These are phyloP conservation scores for Ogataea hybrid DNA, from an alignment of 1,139 yeast species.

Conservation along the genomic window DNA sequence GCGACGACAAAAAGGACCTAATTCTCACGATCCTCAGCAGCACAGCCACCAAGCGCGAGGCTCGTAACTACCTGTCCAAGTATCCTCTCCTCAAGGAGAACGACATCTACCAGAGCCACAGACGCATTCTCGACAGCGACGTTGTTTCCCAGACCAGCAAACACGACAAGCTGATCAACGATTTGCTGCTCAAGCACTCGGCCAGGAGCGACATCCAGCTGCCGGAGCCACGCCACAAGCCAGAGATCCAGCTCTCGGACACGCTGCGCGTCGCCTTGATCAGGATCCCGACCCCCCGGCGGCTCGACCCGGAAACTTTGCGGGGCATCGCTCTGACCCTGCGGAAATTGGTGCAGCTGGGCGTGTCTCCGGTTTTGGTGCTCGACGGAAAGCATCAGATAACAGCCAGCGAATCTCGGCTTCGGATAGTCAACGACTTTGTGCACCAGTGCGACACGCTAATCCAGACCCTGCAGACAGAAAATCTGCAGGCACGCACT, in stretches of 20 bases:
- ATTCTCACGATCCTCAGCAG: conserved; percentile 69
- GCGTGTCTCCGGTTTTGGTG: conserved; percentile 39
- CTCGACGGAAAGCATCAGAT: conserved; percentile 28
- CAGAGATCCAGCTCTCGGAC: conserved; percentile 41
- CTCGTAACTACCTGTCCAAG: conserved; percentile 60
- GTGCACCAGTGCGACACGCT: conserved; percentile 25
- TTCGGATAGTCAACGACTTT: conserved; percentile 16
- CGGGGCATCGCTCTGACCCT: conserved; percentile 35
- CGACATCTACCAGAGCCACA: conserved; percentile 27
- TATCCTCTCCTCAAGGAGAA: conserved; percentile 45
- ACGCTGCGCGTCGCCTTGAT: conserved; percentile 52
- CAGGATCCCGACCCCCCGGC: conserved; percentile 41
- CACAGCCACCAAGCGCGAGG: conserved; percentile 77
- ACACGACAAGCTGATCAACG: conserved; percentile 38
- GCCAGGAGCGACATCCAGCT: conserved; percentile 8
- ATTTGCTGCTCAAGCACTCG: conserved; percentile 21
- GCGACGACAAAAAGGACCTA: conserved; percentile 46
- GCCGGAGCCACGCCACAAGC: conserved; percentile 3
- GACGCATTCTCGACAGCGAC: conserved; percentile 13
- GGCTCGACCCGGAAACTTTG: conserved; percentile 27
- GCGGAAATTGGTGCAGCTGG: conserved; percentile 37
- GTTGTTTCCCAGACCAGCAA: conserved; percentile 6
- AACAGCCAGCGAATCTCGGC: conserved; percentile 9
- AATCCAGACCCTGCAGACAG: conserved; percentile 18
- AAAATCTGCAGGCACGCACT: conserved; percentile 29